Percentiles rank a stretch among this genome's conserved stretches.
phyloP scores from a whole-genome alignment of 495 filamentous ascomycete genomes.

The Neurospora sp. region DNA sequence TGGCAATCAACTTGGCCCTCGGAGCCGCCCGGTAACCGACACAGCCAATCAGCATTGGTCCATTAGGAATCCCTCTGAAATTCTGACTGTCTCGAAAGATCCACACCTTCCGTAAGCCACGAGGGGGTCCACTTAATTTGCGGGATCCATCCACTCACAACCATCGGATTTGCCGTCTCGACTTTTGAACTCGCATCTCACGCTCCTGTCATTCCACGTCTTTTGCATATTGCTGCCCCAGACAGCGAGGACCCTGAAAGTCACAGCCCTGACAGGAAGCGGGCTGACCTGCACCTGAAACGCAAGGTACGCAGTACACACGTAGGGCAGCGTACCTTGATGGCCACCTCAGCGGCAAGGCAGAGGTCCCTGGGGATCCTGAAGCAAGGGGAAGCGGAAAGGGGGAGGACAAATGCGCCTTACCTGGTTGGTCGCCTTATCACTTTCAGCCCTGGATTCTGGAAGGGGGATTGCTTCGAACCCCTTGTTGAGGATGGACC shows the following conservation, averaged over 20 bases:
- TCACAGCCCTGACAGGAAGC: background rate
- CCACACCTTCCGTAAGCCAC: background rate
- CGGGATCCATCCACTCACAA: background rate
- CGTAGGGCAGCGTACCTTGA: background rate
- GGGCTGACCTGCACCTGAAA: background rate
- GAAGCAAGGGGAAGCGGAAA: background rate
- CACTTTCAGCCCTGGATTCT: background rate
- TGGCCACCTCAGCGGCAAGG: background rate
- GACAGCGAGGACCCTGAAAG: background rate
- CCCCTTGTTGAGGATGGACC: background rate
- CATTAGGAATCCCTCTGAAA: conserved; percentile 19
- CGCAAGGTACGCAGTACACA: background rate
- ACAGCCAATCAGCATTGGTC: conserved; percentile 27
- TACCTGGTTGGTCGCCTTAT: background rate
- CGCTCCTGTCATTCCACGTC: background rate
- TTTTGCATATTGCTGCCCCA: background rate
- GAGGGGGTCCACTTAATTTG: background rate
- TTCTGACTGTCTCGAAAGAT: background rate
- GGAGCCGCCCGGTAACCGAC: conserved; percentile 23
- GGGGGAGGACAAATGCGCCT: background rate
- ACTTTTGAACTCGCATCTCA: background rate
- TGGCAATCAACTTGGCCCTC: conserved; percentile 16
- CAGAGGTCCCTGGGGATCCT: background rate
- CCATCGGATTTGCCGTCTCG: background rate
- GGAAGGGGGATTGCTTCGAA: background rate